Evolutionary conservation across 495 filamentous ascomycete genomes (phyloP).

Genomic region (Daldinia decipiens): DNA sequence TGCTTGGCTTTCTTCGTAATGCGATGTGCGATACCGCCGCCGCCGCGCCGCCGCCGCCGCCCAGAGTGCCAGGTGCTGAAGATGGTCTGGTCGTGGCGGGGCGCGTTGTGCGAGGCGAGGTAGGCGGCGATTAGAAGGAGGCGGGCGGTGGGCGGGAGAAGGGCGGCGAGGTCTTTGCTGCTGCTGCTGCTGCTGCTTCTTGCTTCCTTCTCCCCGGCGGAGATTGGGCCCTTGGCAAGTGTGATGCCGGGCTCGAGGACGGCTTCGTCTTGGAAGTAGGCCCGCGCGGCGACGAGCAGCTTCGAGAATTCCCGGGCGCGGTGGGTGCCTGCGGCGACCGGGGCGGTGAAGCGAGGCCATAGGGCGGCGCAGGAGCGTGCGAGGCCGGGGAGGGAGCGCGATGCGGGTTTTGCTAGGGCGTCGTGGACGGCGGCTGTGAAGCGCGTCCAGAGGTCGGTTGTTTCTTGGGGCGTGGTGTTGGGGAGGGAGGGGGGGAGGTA

Average conservation of each 20-base stretch:
- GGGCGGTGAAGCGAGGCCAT: constrained; percentile 75
- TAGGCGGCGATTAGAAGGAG: constrained; percentile 88
- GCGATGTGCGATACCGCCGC: constrained; percentile 42
- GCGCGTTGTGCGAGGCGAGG: constrained; percentile 87
- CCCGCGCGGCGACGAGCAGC: constrained; percentile 76
- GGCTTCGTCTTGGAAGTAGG: constrained; percentile 79
- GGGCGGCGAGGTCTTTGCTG: constrained; percentile 51
- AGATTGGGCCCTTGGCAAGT: constrained; percentile 40
- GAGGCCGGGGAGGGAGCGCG: constrained; percentile 71
- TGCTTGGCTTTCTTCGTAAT: constrained; percentile 63
- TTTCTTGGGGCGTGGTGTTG: constrained; percentile 54
- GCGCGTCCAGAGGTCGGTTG: constrained; percentile 77
- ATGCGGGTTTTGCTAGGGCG: constrained; percentile 71
- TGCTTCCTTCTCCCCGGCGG: constrained; percentile 17
- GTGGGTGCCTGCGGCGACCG: constrained; percentile 71
- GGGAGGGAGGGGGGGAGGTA: constrained; percentile 50
- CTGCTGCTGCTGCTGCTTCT: constrained; percentile 16
- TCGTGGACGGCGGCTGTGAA: constrained; percentile 81
- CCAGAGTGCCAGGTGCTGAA: constrained; percentile 83
- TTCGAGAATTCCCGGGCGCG: constrained; percentile 82
- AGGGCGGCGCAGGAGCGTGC: constrained; percentile 65
- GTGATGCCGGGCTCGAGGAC: constrained; percentile 77
- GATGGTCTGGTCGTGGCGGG: constrained; percentile 78
- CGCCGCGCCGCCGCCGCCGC: constrained; percentile 53
- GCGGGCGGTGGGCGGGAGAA: constrained; percentile 83